Evolutionary conservation across 2,329 filamentous ascomycete genomes (phyloP), one percentile per base, ranked within the genome.

Genomic region (Paracamarosporium sp.): DNA sequence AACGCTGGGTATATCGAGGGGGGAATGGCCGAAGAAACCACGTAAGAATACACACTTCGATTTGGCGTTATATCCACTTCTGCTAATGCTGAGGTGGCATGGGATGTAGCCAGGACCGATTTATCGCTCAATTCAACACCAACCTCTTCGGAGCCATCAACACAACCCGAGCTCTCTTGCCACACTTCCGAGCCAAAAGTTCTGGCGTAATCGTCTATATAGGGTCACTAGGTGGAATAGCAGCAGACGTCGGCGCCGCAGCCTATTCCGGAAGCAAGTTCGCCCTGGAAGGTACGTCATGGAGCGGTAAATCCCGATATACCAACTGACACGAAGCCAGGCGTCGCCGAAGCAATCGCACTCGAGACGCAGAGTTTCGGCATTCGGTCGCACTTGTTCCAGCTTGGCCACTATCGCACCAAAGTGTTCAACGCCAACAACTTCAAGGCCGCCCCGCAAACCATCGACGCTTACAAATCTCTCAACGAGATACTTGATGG

Each of bases 221-320:
- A 4, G 50, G 53, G 22, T 56, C 47, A 9, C 43, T 41, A 2
- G 57, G 53, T 6, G 53, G 48, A 1, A 33, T 50, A 24, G 43
- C 17, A 3, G 44, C 48, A 9, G 35, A 61, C n/a, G 53, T 70
- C 1, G 64, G 68, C 17, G 68, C 28, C n/a, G n/a, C n/a, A n/a
- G n/a, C n/a, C n/a, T 79, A 80, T 56, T 70, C 60, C 31, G 73
- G 71, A 1, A 76, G 75, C 22, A 80, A 81, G 52, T 69, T 64
- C 25, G 75, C 71, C 1, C 55, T 77, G 11, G 57, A 58, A 52
- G 60, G 60, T 35, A 50, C 25, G 41, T 46, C 25, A n/a, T n/a
- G n/a, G n/a, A n/a, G n/a, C n/a, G n/a, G n/a, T n/a, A n/a, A n/a
- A n/a, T n/a, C n/a, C n/a, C n/a, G n/a, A n/a, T n/a, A n/a, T n/a